Conservation (phyloP, 2,329 filamentous ascomycete species). For the Fusarium albosuccineum region DNA sequence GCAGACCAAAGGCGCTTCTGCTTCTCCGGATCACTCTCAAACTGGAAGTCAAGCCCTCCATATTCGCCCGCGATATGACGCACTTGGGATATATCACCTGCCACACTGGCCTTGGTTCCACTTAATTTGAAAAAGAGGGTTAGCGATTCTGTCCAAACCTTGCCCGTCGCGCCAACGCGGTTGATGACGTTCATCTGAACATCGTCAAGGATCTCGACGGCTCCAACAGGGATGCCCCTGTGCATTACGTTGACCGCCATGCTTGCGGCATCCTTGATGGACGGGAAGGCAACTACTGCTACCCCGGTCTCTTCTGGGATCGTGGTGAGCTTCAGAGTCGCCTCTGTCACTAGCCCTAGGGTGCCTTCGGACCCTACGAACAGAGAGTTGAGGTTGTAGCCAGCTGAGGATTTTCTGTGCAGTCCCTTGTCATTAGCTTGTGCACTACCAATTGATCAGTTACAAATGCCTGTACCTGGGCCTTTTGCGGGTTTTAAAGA, state of each 20-base stretch:
- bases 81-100: neutral
- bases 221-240: neutral
- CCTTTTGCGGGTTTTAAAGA: neutral
- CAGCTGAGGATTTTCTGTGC: neutral
- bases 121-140: neutral
- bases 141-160: neutral
- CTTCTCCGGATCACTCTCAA: neutral
- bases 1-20: neutral
- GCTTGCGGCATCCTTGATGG: neutral
- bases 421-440: too few relatives aligned
- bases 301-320: neutral
- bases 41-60: neutral
- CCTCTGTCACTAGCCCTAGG: neutral
- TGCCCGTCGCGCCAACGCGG: neutral
- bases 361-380: neutral
- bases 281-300: neutral
- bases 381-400: neutral
- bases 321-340: neutral
- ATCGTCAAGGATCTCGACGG: neutral
- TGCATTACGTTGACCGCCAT: neutral
- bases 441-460: too few relatives aligned
- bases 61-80: neutral
- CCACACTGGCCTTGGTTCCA: neutral
- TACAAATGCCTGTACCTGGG: too few relatives aligned
- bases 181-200: slow-evolving; percentile 1